Conservation (phyloP, 2,329 filamentous ascomycete species). For the Mollisia scopiformis region DNA sequence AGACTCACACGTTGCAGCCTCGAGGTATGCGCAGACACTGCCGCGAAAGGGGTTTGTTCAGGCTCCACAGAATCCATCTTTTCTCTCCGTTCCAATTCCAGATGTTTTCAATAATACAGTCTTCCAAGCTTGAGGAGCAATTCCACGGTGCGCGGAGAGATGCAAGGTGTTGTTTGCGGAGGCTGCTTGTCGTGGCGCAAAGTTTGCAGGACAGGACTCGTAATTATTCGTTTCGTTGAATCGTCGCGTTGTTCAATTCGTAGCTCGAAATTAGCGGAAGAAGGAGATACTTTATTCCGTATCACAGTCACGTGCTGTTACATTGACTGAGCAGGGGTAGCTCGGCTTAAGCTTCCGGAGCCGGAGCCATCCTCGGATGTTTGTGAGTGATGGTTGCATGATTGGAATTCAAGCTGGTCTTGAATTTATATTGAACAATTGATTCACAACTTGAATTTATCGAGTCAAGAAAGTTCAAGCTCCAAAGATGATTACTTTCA, state of each 20-base stretch:
- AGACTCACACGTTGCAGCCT: conserved; percentile 69
- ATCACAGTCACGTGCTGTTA: conserved; percentile 4
- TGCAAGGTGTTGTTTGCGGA: background rate
- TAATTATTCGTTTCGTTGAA: conserved; percentile 12
- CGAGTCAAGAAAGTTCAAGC: background rate
- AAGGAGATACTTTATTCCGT: conserved; percentile 3
- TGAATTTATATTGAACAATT: conserved; percentile 9
- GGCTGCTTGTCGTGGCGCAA: conserved; percentile 15
- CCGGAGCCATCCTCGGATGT: too few relatives aligned
- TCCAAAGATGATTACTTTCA: conserved; percentile 34
- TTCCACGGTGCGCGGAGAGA: conserved; percentile 1
- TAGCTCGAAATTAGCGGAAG: conserved; percentile 4
- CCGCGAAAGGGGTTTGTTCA: conserved; percentile 88
- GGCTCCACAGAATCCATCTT: conserved; percentile 85
- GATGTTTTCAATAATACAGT: background rate
- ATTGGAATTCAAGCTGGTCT: conserved; percentile 17
- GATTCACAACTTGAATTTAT: too few relatives aligned
- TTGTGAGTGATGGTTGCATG: background rate
- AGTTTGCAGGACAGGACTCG: conserved; percentile 9
- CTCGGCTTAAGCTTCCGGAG: too few relatives aligned
- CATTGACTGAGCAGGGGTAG: conserved; percentile 19
- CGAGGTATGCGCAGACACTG: conserved; percentile 84
- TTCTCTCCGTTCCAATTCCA: conserved; percentile 2
- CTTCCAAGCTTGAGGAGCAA: background rate
- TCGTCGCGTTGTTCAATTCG: conserved; percentile 18